Evolutionary conservation across 2,329 filamentous ascomycete genomes (phyloP).

Genomic region (Biscogniauxia marginata): DNA sequence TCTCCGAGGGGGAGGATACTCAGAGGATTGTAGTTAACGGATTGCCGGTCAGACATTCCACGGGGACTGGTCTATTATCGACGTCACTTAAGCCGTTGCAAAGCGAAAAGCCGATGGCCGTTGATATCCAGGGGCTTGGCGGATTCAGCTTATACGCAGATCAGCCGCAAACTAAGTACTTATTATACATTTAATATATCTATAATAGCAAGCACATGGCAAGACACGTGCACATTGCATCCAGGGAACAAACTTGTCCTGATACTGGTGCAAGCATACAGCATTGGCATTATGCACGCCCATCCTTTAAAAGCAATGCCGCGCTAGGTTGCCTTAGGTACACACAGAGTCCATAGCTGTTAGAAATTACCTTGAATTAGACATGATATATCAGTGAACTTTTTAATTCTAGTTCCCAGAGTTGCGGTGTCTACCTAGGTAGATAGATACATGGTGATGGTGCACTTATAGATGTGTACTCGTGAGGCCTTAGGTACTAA

Average conservation of each 20-base stretch:
- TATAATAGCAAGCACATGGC: background rate
- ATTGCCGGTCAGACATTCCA: conserved; percentile 17
- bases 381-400: too few species aligned
- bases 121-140: conserved; percentile 12
- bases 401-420: too few species aligned
- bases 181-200: too few species aligned
- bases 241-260: background rate
- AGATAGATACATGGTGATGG: too few species aligned
- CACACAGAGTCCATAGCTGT: background rate
- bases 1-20: background rate
- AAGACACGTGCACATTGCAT: background rate
- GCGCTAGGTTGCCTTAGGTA: background rate
- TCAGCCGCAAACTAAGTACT: background rate
- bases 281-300: background rate
- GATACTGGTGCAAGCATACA: background rate
- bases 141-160: background rate
- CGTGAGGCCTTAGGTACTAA: too few species aligned
- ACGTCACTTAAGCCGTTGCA: conserved; percentile 32
- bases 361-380: background rate
- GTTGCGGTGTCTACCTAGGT: too few species aligned
- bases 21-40: conserved; percentile 1
- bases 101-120: conserved; percentile 27
- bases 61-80: conserved; percentile 19
- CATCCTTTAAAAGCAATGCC: background rate
- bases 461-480: too few species aligned